Base-by-base conservation (phyloP, 805 yeast genomes). In the Kodamaea hsintzibuensis region DNA sequence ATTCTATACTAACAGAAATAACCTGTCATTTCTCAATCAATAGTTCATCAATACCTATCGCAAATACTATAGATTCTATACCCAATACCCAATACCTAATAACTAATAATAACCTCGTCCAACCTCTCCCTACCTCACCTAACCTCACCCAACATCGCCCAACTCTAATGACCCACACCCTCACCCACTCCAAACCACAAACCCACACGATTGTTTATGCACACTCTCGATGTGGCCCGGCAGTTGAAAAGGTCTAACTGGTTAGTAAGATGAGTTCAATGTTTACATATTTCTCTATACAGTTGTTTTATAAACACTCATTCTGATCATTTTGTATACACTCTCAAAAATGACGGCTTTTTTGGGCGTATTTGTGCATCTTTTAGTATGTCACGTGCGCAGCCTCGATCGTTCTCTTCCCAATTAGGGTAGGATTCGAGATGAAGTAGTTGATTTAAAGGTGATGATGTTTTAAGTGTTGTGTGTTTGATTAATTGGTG, bases 211-310 rank as follows among this genome's bases (percentile, higher is more conserved):
- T 30, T 30, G 35, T 30, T 22, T 30, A 30, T 30, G 35, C 35
- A 30, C 13, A 5, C 35, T 30, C 35, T 30, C 35, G 35, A 30
- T 30, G 35, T 30, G 10, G 35, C 35, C 35, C 35, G 35, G 35
- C 35, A 30, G 35, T 30, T 30, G 25, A 30, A 30, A 8, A 30
- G 35, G 35, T 30, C 35, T 30, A 30, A 30, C 35, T 30, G 35
- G 35, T 12, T 17, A 40, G 25, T 40, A 13, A 40, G 44, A 40
- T 40, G 44, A 40, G 44, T 16, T 14, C 10, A 22, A 7, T 57
- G 52, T 57, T 57, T 53, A 49, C 38, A 14, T 55, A 52, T 58
- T 55, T 22, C 61, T 58, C 42, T 13, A 55, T 49, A 14, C 42
- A 56, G 56, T 16, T 42, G 44, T 42, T 51, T 47, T 48, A 53